Evolutionary conservation across 805 yeast genomes (phyloP).

Genomic region (Monosporozyma siamensis): DNA sequence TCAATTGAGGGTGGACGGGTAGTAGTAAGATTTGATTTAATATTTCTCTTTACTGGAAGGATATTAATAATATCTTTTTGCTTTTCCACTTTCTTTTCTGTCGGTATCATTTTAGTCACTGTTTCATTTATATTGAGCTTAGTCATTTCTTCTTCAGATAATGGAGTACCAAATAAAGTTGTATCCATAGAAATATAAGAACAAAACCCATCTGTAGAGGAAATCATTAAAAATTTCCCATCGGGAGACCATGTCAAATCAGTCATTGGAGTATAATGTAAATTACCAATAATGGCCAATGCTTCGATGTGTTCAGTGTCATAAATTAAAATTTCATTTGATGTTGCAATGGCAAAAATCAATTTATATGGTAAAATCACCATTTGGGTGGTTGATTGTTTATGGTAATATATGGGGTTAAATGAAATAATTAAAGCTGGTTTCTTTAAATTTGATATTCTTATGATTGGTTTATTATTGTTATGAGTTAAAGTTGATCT

Average conservation of each 20-base stretch:
- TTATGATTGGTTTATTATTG: constrained; percentile 61
- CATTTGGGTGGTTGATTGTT: constrained; percentile 28
- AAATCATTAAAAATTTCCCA: constrained; percentile 59
- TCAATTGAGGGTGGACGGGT: not conserved
- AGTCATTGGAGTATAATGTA: constrained; percentile 84
- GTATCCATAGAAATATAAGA: constrained; percentile 50
- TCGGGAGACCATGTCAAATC: constrained; percentile 79
- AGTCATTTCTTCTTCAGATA: constrained; percentile 10
- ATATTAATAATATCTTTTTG: not conserved
- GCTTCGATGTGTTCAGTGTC: constrained; percentile 68
- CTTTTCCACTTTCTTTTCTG: not conserved
- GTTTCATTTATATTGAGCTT: too few species aligned
- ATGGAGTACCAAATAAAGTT: constrained; percentile 47
- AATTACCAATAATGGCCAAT: constrained; percentile 61
- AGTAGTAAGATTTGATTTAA: too few species aligned
- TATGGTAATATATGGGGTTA: constrained; percentile 51
- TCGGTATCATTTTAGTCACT: too few species aligned
- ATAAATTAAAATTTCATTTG: constrained; percentile 71
- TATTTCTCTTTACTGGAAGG: constrained; percentile 5
- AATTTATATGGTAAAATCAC: constrained; percentile 58
- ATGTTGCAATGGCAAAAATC: constrained; percentile 89
- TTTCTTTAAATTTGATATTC: constrained; percentile 67
- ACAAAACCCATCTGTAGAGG: constrained; percentile 91
- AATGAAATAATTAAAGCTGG: constrained; percentile 81
- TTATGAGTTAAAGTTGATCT: constrained; percentile 45